Evolutionary conservation across 2,329 filamentous ascomycete species (phyloP), one percentile per base, ranked within the genome.

Genomic region (Fusarium sororula): DNA sequence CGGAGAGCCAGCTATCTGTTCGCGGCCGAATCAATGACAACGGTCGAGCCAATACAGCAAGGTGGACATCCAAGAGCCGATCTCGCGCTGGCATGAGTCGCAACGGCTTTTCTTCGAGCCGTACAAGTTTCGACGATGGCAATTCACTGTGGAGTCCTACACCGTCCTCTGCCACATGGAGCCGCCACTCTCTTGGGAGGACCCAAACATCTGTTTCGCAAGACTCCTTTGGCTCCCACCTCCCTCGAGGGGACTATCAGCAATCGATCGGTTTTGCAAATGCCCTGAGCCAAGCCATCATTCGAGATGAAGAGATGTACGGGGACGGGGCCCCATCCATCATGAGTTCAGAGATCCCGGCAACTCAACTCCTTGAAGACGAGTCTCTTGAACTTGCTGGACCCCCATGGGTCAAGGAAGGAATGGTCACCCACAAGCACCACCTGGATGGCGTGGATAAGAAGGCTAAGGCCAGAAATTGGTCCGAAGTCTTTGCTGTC

Each of bases 401-500:
- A 30, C 94, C 96, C n/a, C 96, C 96, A 0, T 99, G 96, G 96
- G 92, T 97, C 35, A 99, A 99, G 83, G 96, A 99, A 83, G 96
- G 96, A 71, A 94, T 97, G 77, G 87, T 98, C 26, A 96, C 96
- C 76, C 96, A 99, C 85, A 98, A 98, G 83, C 96, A 98, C 81
- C 96, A 98, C 79, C 88, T 98, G 7, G 96, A 98, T 80, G 91
- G 94, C 9, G 88, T 94, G 41, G 95, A 97, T 75, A 98, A 96
- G 85, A 94, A 94, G 81, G 93, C 95, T 70, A 98, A 96, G 83
- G 96, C 98, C 78, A 90, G 96, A 44, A 96, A 95, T 77, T 99
- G 96, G 96, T 92, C 88, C 66, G 95, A 98, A 79, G 95, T 95
- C 63, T 99, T 99, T 84, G 96, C 95, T 41, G 96, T 99, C 30